Base-by-base conservation (phyloP, 106 monocot species). In the Triglochin maritima region DNA sequence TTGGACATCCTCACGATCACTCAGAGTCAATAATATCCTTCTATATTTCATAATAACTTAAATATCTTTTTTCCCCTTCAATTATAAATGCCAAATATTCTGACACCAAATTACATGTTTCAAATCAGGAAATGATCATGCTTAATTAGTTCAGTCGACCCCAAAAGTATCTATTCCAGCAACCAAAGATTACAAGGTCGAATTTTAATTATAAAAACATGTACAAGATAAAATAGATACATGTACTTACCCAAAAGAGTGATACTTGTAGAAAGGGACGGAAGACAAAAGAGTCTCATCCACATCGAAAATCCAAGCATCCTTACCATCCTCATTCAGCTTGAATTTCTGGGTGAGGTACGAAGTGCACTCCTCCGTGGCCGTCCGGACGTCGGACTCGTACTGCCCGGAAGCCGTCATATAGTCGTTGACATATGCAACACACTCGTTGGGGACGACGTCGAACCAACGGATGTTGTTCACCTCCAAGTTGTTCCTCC, bases 231-330 rank as follows among this genome's bases (percentile, higher is more conserved):
- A n/a, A n/a, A n/a, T n/a, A n/a, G n/a, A n/a, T n/a, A 29, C 29
- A 0, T 8, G 12, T n/a, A 47, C 57, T 16, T 74, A 82, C 85
- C 81, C 85, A 49, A 69, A 85, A 0, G 69, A 61, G 66, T 76
- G 69, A 47, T 67, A 60, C 76, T 81, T 56, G 76, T 54, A 85
- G 67, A 64, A 85, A 0, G 85, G 76, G 5, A 76, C 8, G 7
- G 76, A 81, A 65, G 85, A 79, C 44, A 85, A 66, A 49, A 85
- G 75, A 2, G 79, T 79, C 44, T 85, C 85, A 44, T 85, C 85
- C 11, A 81, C 59, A 70, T 85, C 85, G 42, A 85, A 85, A 50
- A 85, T 52, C 85, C 85, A 85, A 0, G 81, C 76, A 44, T 85
- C 85, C 46, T 72, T 78, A 11, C 76, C 73, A n/a, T 85, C 85